phyloP scores from a whole-genome alignment of 1,284 basidiomycete species.

The Ustilago loliicola region DNA sequence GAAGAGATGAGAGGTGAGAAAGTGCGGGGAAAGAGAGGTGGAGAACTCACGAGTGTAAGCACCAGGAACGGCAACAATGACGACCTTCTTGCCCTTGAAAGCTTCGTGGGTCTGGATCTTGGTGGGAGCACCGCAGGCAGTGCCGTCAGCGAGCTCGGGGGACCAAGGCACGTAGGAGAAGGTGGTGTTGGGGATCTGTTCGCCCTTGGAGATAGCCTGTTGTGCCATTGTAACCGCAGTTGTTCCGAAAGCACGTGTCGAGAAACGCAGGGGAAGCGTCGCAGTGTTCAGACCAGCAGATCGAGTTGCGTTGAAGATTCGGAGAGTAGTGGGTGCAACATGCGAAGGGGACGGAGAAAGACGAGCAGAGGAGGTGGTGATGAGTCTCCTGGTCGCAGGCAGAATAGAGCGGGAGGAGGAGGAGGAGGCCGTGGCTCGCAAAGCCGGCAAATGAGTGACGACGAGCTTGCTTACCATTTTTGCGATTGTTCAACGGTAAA shows the following conservation, averaged over 20 bases:
- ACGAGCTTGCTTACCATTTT: constrained; percentile 55
- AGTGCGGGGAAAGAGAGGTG: background rate
- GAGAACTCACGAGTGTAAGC: constrained; percentile 72
- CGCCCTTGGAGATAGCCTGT: constrained; percentile 72
- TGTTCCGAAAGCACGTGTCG: constrained; percentile 16
- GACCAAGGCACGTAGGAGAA: constrained; percentile 79
- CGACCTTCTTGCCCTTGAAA: constrained; percentile 87
- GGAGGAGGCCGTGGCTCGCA: constrained; percentile 16
- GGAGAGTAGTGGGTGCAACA: background rate
- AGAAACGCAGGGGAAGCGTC: background rate
- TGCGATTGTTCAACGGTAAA: constrained; percentile 4
- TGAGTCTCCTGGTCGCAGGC: constrained; percentile 40
- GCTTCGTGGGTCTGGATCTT: constrained; percentile 73
- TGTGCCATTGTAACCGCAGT: constrained; percentile 3
- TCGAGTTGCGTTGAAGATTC: background rate
- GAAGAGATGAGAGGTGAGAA: background rate
- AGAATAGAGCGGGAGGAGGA: background rate
- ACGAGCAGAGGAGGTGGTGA: constrained; percentile 25
- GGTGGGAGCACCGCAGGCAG: constrained; percentile 70
- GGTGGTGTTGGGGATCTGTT: constrained; percentile 76
- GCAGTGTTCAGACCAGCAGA: background rate
- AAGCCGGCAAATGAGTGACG: constrained; percentile 11
- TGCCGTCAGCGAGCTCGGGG: constrained; percentile 76
- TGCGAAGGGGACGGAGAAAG: background rate
- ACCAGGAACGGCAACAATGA: constrained; percentile 82